Conservation (phyloP, 192 early-diverging fungal genomes). For the Linnemannia elongata region DNA sequence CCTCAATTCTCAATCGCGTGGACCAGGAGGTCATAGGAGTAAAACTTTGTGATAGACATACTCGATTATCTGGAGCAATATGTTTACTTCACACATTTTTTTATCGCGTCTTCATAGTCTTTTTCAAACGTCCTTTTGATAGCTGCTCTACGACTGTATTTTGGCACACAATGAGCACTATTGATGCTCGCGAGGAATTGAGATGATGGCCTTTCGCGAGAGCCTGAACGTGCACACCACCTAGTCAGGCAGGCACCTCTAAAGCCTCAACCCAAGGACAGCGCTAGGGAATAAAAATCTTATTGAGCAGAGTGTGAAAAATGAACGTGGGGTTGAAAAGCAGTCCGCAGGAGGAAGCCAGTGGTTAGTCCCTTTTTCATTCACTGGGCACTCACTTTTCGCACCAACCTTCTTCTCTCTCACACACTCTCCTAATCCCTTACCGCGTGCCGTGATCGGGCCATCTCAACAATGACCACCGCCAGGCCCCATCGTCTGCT, state of each 20-base stretch:
- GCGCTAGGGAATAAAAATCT: background rate
- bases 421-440: background rate
- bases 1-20: too few relatives aligned
- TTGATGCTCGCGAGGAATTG: background rate
- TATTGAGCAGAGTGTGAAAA: background rate
- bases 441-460: conserved; percentile 13
- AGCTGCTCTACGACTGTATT: too few relatives aligned
- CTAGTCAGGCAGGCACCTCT: too few relatives aligned
- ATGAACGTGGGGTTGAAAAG: background rate
- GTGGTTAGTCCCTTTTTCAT: too few relatives aligned
- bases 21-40: too few relatives aligned
- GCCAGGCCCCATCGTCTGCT: conserved; percentile 58
- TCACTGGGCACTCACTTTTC: background rate
- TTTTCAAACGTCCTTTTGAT: too few relatives aligned
- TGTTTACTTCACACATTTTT: too few relatives aligned
- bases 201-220: background rate
- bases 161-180: too few relatives aligned
- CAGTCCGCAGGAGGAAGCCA: too few relatives aligned
- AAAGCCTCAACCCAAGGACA: background rate
- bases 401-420: background rate
- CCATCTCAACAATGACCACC: conserved; percentile 54
- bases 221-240: background rate
- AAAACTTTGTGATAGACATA: too few relatives aligned
- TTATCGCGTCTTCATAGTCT: too few relatives aligned
- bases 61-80: too few relatives aligned